A percentile compares a stretch with the other conserved stretches of the same genome.
Evolutionary conservation across 805 yeast species (phyloP).

Genomic region (Crinitomyces ghanaensis): DNA sequence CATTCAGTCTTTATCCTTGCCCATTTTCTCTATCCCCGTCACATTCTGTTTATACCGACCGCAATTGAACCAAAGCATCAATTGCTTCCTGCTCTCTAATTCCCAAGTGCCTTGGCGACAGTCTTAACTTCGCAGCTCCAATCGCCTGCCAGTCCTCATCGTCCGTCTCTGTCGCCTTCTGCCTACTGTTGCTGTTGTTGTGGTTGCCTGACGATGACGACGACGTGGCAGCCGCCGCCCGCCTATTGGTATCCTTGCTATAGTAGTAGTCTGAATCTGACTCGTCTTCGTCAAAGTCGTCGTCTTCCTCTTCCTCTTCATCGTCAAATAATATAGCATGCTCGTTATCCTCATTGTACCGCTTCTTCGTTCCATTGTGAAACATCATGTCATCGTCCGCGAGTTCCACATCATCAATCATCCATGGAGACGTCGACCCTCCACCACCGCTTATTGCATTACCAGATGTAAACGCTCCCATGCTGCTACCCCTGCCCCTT

Average conservation of each 20-base stretch:
- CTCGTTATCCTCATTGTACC: constrained; percentile 18
- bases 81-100: constrained; percentile 45
- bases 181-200: constrained; percentile 7
- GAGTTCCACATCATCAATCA: constrained; percentile 23
- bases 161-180: constrained; percentile 59
- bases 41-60: constrained; percentile 20
- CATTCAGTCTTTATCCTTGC: too few relatives aligned
- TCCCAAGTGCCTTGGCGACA: too few relatives aligned
- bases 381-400: constrained; percentile 26
- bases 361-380: constrained; percentile 12
- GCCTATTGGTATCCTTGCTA: background rate
- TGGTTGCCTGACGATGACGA: constrained; percentile 3
- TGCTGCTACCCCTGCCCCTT: constrained; percentile 4
- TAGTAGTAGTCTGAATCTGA: constrained; percentile 1
- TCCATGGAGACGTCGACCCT: too few relatives aligned
- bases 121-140: constrained; percentile 55
- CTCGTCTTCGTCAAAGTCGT: constrained; percentile 4
- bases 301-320: constrained; percentile 5
- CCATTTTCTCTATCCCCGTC: too few relatives aligned
- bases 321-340: constrained; percentile 27
- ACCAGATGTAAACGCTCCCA: constrained; percentile 2
- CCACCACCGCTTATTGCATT: constrained; percentile 11
- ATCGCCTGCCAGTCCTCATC: constrained; percentile 95
- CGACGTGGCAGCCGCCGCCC: constrained; percentile 2
- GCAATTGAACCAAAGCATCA: constrained; percentile 50